Base-by-base conservation (phyloP, 495 filamentous ascomycete species). In the Hyaloscypha variabilis region DNA sequence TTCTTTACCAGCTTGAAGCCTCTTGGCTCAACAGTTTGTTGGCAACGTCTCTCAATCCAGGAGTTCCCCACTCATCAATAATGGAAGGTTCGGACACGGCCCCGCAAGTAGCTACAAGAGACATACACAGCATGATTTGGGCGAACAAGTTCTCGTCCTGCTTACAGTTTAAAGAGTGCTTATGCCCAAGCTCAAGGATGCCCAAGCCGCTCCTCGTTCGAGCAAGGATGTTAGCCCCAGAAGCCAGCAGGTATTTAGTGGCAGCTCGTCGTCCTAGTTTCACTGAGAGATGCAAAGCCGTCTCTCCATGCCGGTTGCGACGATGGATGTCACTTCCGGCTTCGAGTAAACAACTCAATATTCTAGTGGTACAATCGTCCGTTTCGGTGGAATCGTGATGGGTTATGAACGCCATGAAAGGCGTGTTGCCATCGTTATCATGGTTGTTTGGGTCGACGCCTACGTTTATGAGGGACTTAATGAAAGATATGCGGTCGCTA, bases 291-390 rank as follows among this genome's bases (percentile, higher is more conserved):
- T 82, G 74, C 34, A 82, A 71, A 6, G 80, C 70, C 1, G 79
- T 84, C 64, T 84, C 80, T 19, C 81, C 81, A 0, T 69, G 55
- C 11, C 79, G 68, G 59, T 83, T 83, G 1, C 81, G 77, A 52
- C 68, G 68, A 31, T 82, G 76, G 2, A 80, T 52, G 25, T 71
- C 64, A 8, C 73, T 77, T 26, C 75, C 78, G 11, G 23, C 57
- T 13, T 53, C 17, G 2, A 70, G 69, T 0, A 72, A 62, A 11
- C 54, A 19, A 2, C 76, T 29, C 0, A 83, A 68, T 2, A 72
- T 71, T 49, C 71, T 68, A 21, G 81, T 66, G 3, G 77, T 68
- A 2, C 68, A 28, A 2, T 71, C 68, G 25, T 76, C 66, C 3
- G 72, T 74, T 17, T 74, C 69, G 1, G 77, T 75, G 31, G 81